Evolutionary conservation across 2,329 filamentous ascomycete genomes (phyloP).

Genomic region (Aspergillus jensenii): DNA sequence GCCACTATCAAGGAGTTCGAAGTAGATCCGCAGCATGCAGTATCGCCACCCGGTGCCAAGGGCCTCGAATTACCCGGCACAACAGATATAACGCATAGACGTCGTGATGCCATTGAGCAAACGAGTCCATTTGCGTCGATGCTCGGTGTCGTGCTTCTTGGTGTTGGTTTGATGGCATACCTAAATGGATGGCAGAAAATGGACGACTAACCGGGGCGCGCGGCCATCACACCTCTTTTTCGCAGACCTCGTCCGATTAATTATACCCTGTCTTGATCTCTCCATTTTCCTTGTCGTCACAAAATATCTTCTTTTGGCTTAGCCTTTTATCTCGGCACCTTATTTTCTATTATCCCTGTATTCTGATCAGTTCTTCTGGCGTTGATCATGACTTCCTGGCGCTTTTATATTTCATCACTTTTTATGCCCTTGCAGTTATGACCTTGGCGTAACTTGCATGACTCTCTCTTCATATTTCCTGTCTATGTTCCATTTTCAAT

Average conservation of each 20-base stretch:
- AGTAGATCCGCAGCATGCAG: constrained; percentile 39
- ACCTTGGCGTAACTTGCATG: constrained; percentile 26
- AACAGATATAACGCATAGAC: constrained; percentile 40
- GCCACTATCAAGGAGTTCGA: constrained; percentile 14
- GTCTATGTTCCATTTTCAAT: constrained; percentile 15
- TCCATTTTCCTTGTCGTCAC: constrained; percentile 13
- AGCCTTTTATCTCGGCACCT: constrained; percentile 5
- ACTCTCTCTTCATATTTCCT: constrained; percentile 19
- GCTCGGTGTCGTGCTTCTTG: constrained; percentile 76
- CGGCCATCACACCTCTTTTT: not conserved
- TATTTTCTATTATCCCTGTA: constrained; percentile 8
- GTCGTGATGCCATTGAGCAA: constrained; percentile 47
- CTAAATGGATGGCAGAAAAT: constrained; percentile 76
- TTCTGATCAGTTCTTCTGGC: constrained; percentile 6
- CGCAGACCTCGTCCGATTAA: not conserved
- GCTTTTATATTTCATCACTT: constrained; percentile 11
- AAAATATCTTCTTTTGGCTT: constrained; percentile 13
- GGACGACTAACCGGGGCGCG: constrained; percentile 41
- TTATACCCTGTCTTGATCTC: constrained; percentile 10
- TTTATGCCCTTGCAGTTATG: constrained; percentile 28
- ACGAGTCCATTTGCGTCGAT: constrained; percentile 76
- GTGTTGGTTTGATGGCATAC: constrained; percentile 82
- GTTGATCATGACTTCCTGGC: constrained; percentile 16
- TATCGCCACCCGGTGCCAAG: constrained; percentile 49
- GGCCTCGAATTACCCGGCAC: constrained; percentile 42